Evolutionary conservation across 345 rosid genomes (phyloP).

Genomic region (Passiflora organensis): DNA sequence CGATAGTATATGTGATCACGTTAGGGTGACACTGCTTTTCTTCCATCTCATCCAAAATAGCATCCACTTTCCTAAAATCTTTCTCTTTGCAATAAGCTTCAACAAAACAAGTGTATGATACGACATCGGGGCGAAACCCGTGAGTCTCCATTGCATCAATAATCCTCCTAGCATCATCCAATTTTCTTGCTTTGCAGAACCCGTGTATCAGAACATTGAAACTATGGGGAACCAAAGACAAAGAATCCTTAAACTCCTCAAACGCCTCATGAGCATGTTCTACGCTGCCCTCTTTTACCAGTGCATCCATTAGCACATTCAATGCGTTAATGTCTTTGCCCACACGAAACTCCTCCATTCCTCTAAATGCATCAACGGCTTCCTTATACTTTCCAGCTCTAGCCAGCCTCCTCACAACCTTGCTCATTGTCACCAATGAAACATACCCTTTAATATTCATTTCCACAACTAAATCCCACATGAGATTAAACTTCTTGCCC

Average conservation of each 20-base stretch:
- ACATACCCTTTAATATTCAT: slow-evolving; percentile 45
- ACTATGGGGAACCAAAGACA: slow-evolving; percentile 28
- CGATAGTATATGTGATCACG: slow-evolving; percentile 52
- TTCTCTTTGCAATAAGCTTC: slow-evolving; percentile 57
- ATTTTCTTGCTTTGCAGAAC: slow-evolving; percentile 44
- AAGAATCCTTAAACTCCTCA: slow-evolving; percentile 34
- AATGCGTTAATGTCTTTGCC: slow-evolving; percentile 38
- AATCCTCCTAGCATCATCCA: too few relatives aligned
- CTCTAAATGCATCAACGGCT: slow-evolving; percentile 55
- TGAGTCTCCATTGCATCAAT: slow-evolving; percentile 43
- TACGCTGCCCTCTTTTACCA: slow-evolving; percentile 61
- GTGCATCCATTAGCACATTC: slow-evolving; percentile 67
- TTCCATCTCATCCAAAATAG: slow-evolving; percentile 58
- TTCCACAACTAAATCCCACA: slow-evolving; percentile 62
- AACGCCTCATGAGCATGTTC: slow-evolving; percentile 57
- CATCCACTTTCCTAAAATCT: slow-evolving; percentile 63
- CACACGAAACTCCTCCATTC: slow-evolving; percentile 52
- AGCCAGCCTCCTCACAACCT: slow-evolving; percentile 61
- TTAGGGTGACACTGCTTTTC: slow-evolving; percentile 55
- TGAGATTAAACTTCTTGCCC: slow-evolving; percentile 42
- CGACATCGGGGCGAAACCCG: slow-evolving; percentile 47
- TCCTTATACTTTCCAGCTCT: slow-evolving; percentile 44
- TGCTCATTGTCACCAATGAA: slow-evolving; percentile 30
- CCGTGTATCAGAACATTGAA: slow-evolving; percentile 76
- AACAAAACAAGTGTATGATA: slow-evolving; percentile 65